Evolutionary conservation across 2,329 filamentous ascomycete species (phyloP), one percentile per base, ranked within the genome.

Genomic region (Cordyceps pruinosa): DNA sequence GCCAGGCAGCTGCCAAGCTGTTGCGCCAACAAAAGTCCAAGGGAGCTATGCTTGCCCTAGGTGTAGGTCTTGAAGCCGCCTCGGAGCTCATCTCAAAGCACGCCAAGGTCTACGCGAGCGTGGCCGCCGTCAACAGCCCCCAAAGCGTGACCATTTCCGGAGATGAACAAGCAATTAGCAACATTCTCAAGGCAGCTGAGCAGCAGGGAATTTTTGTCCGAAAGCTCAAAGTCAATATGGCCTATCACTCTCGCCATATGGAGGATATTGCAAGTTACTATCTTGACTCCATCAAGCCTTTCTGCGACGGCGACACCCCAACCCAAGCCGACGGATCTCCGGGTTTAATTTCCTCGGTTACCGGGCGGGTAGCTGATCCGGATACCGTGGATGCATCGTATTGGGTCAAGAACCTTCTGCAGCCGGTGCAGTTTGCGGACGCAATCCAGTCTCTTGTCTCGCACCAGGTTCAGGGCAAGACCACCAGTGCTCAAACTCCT

Each of bases 41-140:
- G 26, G 45, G 39, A 13, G 39, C 39, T 25, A 42, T 42, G 39
- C 5, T 42, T 19, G 39, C 39, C n/a, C n/a, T n/a, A n/a, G n/a
- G n/a, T n/a, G n/a, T n/a, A n/a, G n/a, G n/a, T n/a, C n/a, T n/a
- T n/a, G n/a, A n/a, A 42, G 34, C 34, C 34, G 34, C 68, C 19
- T 51, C 37, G 8, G 52, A 5, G 13, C 15, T 2, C 47, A 39
- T 13, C 41, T 58, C 6, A 21, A 35, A 17, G 23, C 34, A 48
- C 15, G 15, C 5, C 41, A 44, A 12, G 10, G 26, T 23, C 23
- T n/a, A n/a, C n/a, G 41, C 23, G 9, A 17, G 49, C 1, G 64
- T 72, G 39, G 72, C 68, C 10, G 72, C 68, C 53, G 51, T 66
- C 21, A 72, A 72, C 55, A 66, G 65, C 12, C 68, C 66, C 0